These are phyloP conservation scores for Tetragonia tetragonoides DNA, from an alignment of 148 eudicot species.

Conservation along the genomic window DNA sequence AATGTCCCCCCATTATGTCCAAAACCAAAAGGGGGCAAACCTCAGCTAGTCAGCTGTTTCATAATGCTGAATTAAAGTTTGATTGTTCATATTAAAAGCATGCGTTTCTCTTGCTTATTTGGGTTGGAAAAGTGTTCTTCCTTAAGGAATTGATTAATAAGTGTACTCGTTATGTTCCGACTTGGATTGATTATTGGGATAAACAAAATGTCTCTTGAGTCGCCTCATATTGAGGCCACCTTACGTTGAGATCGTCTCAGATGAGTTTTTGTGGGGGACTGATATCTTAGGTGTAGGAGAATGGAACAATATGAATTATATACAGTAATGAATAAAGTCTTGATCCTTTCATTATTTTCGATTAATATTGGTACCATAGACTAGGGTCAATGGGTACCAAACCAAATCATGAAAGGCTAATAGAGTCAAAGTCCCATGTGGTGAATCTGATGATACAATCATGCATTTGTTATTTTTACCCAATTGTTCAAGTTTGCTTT, in stretches of 20 bases:
- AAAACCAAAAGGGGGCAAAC: not conserved
- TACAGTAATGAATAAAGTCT: too few relatives aligned
- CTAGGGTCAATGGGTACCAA: too few relatives aligned
- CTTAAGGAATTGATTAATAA: not conserved
- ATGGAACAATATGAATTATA: too few relatives aligned
- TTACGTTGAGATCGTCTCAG: too few relatives aligned
- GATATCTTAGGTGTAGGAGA: too few relatives aligned
- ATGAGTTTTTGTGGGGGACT: too few relatives aligned
- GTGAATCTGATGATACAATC: conserved; percentile 20
- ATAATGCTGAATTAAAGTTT: not conserved
- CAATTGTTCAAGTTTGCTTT: conserved; percentile 1
- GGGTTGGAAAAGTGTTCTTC: not conserved
- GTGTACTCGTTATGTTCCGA: not conserved
- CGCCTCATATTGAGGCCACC: not conserved
- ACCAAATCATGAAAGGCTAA: too few relatives aligned
- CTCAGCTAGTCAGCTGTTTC: not conserved
- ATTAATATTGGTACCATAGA: too few relatives aligned
- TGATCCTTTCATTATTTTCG: too few relatives aligned
- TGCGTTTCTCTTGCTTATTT: not conserved
- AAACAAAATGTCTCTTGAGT: too few relatives aligned
- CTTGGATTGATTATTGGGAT: not conserved
- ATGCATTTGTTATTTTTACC: conserved; percentile 1
- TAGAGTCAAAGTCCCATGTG: not conserved
- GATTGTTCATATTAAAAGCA: not conserved
- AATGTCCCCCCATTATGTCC: not conserved